Evolutionary conservation across 768 basidiomycete genomes (phyloP), one percentile per base, ranked within the genome.

Genomic region (Leccinum subgranulosum): DNA sequence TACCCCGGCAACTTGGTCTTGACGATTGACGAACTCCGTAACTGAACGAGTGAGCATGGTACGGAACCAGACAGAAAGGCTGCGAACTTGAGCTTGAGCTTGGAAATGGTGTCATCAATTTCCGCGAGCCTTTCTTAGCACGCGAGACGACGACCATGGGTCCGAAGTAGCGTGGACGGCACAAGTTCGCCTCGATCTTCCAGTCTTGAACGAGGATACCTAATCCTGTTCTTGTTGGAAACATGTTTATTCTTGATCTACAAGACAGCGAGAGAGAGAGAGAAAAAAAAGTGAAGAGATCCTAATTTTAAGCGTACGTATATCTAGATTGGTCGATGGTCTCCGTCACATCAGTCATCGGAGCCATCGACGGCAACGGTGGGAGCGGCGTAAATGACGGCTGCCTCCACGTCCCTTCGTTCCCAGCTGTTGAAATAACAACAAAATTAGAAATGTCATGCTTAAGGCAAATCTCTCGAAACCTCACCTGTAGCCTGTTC

Each of bases 321-420:
- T 46, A 17, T 43, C 41, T 63, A 29, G 56, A 63, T 34, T 50
- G 56, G 27, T 57, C 57, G 15, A 63, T 58, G 36, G 55, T 39
- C 21, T 67, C 65, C n/a, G 50, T 33, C n/a, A 56, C 27, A 4
- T 64, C 56, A 36, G 58, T 61, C 49, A 74, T 57, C n/a, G 66
- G 64, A 31, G 69, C 66, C 15, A 74, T 61, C 8, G 71, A 64
- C 31, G 72, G 66, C 23, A 71, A 64, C 0, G 77, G 71, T n/a
- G 78, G 75, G 56, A 74, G 60, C n/a, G 76, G 60, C n/a, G 76
- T 69, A 65, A 80, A 77, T 55, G 73, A 67, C 25, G 47, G 28
- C 25, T n/a, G 47, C 11, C 74, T 68, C 21, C 29, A 47, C n/a
- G 31, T 29, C 36, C 21, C 58, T 29, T 50, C 55, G 23, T 17